Conservation (phyloP, 2,329 filamentous ascomycete genomes). For the Fusarium sp. region DNA sequence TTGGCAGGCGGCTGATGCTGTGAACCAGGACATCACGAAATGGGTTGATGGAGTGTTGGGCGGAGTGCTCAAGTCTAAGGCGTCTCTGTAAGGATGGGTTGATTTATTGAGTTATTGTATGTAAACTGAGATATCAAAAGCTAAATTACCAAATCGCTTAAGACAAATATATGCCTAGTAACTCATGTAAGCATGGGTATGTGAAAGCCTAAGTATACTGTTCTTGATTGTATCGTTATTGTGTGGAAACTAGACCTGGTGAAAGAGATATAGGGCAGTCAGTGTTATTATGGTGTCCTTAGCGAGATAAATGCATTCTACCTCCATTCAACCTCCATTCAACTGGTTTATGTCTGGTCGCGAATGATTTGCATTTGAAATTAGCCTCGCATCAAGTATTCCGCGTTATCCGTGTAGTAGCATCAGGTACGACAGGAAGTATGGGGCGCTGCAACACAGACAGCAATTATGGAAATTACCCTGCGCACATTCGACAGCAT, state of each 20-base stretch:
- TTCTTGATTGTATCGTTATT: no score
- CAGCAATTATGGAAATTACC: conserved; percentile 4
- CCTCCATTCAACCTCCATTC: no score
- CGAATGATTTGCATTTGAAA: no score
- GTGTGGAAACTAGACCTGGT: background rate
- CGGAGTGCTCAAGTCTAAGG: conserved; percentile 50
- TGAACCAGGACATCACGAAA: conserved; percentile 75
- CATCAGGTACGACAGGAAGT: no score
- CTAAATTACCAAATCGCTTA: background rate
- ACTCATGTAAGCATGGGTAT: background rate
- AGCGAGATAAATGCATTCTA: background rate
- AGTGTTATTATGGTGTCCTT: no score
- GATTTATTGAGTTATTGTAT: background rate
- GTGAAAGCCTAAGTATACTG: no score
- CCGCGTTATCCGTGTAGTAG: no score
- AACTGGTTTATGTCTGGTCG: no score
- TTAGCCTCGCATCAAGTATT: no score
- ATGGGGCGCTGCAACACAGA: background rate
- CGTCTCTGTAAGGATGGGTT: conserved; percentile 43
- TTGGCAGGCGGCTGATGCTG: conserved; percentile 76
- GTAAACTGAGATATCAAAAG: background rate
- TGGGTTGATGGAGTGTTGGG: conserved; percentile 71
- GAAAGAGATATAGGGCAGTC: background rate
- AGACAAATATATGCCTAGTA: background rate
- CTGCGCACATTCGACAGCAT: conserved; percentile 1